These are phyloP conservation scores for Casuarina glauca DNA, from an alignment of 306 rosid genomes.

Conservation along the genomic window DNA sequence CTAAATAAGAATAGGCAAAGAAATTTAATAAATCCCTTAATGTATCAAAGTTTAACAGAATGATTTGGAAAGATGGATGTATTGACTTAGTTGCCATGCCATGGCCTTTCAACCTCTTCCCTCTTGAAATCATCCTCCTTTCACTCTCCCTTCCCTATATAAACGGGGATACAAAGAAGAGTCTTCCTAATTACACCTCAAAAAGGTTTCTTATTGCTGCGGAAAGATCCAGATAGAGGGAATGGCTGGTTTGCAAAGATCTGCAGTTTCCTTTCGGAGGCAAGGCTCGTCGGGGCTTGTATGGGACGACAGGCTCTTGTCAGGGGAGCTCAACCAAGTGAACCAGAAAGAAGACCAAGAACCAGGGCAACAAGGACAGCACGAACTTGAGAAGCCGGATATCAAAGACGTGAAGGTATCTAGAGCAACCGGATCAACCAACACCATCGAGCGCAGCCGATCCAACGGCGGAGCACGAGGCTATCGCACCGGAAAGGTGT, in stretches of 20 bases:
- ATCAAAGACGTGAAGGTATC: constrained; percentile 13
- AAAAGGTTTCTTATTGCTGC: neutral
- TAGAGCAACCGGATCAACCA: constrained; percentile 27
- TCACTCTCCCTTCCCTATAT: constrained; percentile 5
- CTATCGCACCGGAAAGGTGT: constrained; percentile 55
- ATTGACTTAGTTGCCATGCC: constrained; percentile 19
- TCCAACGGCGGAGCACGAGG: constrained; percentile 60
- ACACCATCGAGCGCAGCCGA: constrained; percentile 50
- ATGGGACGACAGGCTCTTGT: constrained; percentile 67
- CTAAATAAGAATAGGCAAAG: neutral
- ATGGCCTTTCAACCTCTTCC: neutral
- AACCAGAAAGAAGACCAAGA: constrained; percentile 21
- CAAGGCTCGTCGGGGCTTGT: constrained; percentile 88
- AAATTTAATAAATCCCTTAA: too few relatives aligned
- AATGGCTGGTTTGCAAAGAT: constrained; percentile 88
- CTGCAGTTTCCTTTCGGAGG: constrained; percentile 72
- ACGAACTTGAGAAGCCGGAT: constrained; percentile 2
- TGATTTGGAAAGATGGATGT: too few relatives aligned
- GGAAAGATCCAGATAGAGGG: constrained; percentile 20
- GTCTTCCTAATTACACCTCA: neutral
- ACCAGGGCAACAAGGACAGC: constrained; percentile 14
- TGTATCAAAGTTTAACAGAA: too few relatives aligned
- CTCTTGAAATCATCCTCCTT: constrained; percentile 7
- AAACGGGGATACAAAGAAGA: neutral
- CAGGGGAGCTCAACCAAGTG: constrained; percentile 50